A percentile compares a stretch with the other conserved stretches of the same genome.
Evolutionary conservation across 179 eudicot genomes (phyloP).

Genomic region (Camellia oleifera): DNA sequence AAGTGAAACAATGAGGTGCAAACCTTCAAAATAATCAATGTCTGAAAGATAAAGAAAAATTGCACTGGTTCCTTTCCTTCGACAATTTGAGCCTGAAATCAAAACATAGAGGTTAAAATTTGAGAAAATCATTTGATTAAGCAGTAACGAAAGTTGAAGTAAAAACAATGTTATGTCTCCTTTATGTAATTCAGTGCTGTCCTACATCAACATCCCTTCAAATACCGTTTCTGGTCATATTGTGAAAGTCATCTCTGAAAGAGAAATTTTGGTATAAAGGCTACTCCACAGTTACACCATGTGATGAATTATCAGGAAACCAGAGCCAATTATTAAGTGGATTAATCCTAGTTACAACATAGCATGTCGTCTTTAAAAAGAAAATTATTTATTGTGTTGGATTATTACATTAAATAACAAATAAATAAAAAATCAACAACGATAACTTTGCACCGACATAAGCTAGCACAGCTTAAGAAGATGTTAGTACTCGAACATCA

Average conservation of each 20-base stretch:
- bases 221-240: no score
- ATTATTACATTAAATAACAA: not conserved
- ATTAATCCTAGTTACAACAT: not conserved
- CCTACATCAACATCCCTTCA: no score
- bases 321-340: no score
- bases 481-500: not conserved
- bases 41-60: constrained; percentile 45
- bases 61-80: constrained; percentile 54
- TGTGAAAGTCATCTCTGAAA: no score
- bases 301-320: not conserved
- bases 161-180: no score
- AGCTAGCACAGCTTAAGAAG: not conserved
- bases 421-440: not conserved
- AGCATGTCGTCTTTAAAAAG: not conserved
- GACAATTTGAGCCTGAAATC: constrained; percentile 45
- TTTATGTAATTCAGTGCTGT: no score
- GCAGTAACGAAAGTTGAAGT: not conserved
- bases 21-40: constrained; percentile 48
- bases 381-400: not conserved
- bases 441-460: not conserved
- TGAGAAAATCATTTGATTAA: not conserved
- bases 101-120: constrained; percentile 15
- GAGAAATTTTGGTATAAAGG: no score
- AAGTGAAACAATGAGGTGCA: constrained; percentile 11
- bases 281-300: not conserved